phyloP scores from a whole-genome alignment of 2,329 filamentous ascomycete genomes.

The Pseudocercospora pini-densiflorae region DNA sequence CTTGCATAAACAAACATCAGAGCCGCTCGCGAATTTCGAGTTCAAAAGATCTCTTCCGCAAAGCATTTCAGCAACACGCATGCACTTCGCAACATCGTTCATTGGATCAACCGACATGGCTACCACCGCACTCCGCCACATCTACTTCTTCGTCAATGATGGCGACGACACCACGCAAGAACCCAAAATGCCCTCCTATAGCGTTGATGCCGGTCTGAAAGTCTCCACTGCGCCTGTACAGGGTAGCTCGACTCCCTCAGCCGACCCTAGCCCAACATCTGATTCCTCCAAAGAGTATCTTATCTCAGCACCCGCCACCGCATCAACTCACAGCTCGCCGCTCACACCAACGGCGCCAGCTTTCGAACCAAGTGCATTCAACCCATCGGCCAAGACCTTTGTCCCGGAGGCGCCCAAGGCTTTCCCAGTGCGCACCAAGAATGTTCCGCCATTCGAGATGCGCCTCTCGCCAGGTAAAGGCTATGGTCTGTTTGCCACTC shows the following conservation, averaged over 20 bases:
- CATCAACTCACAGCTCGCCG: not conserved
- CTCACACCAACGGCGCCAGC: not conserved
- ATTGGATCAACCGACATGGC: constrained; percentile 1
- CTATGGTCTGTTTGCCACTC: constrained; percentile 32
- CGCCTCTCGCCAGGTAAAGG: constrained; percentile 29
- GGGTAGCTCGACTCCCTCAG: not conserved
- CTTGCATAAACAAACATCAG: not conserved
- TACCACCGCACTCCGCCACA: constrained; percentile 16
- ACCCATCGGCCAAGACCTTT: not conserved
- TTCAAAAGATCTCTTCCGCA: not conserved
- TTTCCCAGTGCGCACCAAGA: not conserved
- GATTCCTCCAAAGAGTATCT: not conserved
- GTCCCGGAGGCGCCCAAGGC: not conserved
- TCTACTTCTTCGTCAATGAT: constrained; percentile 29
- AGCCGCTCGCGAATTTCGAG: not conserved
- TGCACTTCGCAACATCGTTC: not conserved
- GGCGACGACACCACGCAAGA: not conserved
- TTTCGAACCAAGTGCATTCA: not conserved
- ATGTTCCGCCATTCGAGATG: constrained; percentile 21
- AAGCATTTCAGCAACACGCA: not conserved
- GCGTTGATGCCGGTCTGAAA: not conserved
- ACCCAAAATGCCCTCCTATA: not conserved
- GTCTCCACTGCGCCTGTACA: not conserved
- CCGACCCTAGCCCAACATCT: not conserved
- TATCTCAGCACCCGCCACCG: not conserved